Evolutionary conservation across 345 rosid species (phyloP).

Genomic region (Arabis alpina): DNA sequence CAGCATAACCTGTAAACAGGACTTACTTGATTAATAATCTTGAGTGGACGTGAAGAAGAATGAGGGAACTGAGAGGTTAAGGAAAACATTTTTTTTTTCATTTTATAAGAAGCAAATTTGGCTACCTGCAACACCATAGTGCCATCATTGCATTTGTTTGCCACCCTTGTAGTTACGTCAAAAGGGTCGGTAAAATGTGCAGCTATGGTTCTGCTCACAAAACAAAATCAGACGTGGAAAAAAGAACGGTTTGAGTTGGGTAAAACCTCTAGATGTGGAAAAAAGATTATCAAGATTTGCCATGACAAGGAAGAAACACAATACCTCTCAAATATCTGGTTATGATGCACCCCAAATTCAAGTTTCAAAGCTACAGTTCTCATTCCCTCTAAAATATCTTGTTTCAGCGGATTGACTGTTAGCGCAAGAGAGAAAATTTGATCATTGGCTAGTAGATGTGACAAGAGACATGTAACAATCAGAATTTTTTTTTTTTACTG

Average conservation of each 20-base stretch:
- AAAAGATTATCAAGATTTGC: conserved; percentile 23
- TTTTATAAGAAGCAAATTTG: conserved; percentile 10
- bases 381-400: conserved; percentile 88
- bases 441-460: conserved; percentile 31
- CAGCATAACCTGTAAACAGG: conserved; percentile 67
- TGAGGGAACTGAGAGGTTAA: conserved; percentile 21
- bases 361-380: conserved; percentile 96
- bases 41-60: conserved; percentile 13
- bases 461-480: conserved; percentile 35
- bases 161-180: conserved; percentile 80
- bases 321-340: conserved; percentile 93
- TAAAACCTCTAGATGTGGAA: conserved; percentile 10
- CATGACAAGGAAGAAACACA: conserved; percentile 21
- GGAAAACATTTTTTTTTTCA: neutral
- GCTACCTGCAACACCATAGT: conserved; percentile 86
- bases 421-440: conserved; percentile 33
- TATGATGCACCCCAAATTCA: conserved; percentile 86
- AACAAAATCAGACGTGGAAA: conserved; percentile 39
- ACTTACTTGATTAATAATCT: conserved; percentile 16
- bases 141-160: conserved; percentile 84
- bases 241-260: conserved; percentile 3
- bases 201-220: conserved; percentile 74
- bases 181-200: conserved; percentile 96
- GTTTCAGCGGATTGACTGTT: conserved; percentile 71
- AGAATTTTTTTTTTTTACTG: conserved; percentile 29